Percentiles rank a stretch among this genome's conserved stretches.
These are phyloP conservation scores for Tulasnella calospora DNA, from an alignment of 768 basidiomycete species.

Conservation along the genomic window DNA sequence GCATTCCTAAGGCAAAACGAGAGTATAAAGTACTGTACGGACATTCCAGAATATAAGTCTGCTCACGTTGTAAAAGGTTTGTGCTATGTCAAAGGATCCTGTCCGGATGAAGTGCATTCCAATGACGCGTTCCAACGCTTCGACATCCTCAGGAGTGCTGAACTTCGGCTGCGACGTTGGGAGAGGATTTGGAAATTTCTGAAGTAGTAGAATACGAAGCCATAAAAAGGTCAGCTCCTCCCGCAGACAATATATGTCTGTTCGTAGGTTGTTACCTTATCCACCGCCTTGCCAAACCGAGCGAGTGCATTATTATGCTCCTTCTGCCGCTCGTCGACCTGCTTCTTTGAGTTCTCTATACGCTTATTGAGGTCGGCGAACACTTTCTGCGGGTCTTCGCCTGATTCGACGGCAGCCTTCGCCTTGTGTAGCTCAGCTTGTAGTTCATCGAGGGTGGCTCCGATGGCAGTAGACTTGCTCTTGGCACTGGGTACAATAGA, in stretches of 20 bases:
- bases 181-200: constrained; percentile 54
- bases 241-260: background rate
- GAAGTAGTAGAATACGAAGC: background rate
- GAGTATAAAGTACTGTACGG: constrained; percentile 16
- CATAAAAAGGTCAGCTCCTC: background rate
- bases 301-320: constrained; percentile 75
- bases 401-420: constrained; percentile 50
- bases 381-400: constrained; percentile 47
- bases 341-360: constrained; percentile 71
- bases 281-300: constrained; percentile 77
- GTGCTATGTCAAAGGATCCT: constrained; percentile 72
- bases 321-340: constrained; percentile 82
- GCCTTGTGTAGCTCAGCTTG: constrained; percentile 54
- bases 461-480: constrained; percentile 43
- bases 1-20: constrained; percentile 55
- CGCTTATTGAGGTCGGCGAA: constrained; percentile 50
- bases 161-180: constrained; percentile 67
- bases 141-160: constrained; percentile 52
- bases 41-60: constrained; percentile 29
- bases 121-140: constrained; percentile 63
- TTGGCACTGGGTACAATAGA: constrained; percentile 25
- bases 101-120: constrained; percentile 74
- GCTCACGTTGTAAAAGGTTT: constrained; percentile 64
- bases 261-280: constrained; percentile 60
- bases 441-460: constrained; percentile 60